These are phyloP conservation scores for Chaetothyriales sp. DNA, from an alignment of 2,329 filamentous ascomycete species.

Conservation along the genomic window DNA sequence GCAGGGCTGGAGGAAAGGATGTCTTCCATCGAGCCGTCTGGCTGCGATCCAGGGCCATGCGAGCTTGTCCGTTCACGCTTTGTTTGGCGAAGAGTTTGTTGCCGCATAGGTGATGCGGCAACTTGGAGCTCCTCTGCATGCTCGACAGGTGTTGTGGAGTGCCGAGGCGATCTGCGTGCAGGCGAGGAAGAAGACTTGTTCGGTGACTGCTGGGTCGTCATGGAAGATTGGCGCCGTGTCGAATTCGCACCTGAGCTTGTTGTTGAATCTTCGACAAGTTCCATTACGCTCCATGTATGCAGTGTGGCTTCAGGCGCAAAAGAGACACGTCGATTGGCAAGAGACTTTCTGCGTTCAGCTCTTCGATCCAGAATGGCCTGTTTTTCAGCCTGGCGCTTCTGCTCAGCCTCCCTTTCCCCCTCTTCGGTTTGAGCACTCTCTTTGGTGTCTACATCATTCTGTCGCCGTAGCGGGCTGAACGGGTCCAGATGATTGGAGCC, in stretches of 20 bases:
- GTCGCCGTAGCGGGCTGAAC: conserved; percentile 15
- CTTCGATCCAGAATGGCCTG: conserved; percentile 54
- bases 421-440: conserved; percentile 31
- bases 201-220: conserved; percentile 26
- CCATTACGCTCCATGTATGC: conserved; percentile 91
- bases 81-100: conserved; percentile 46
- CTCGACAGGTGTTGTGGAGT: conserved; percentile 46
- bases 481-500: conserved; percentile 27
- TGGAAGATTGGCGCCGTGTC: conserved; percentile 57
- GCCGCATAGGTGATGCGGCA: conserved; percentile 48
- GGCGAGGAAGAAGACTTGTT: conserved; percentile 5
- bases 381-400: conserved; percentile 45
- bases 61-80: conserved; percentile 42
- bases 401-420: conserved; percentile 55
- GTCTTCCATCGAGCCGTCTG: conserved; percentile 35
- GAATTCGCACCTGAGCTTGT: conserved; percentile 60
- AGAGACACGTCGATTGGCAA: conserved; percentile 84
- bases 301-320: conserved; percentile 95
- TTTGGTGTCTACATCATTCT: not conserved
- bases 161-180: conserved; percentile 3
- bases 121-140: conserved; percentile 45
- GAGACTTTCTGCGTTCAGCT: conserved; percentile 80
- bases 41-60: conserved; percentile 38
- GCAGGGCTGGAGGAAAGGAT: conserved; percentile 60
- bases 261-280: conserved; percentile 76